Conservation (phyloP, 2,329 filamentous ascomycete genomes). For the Cucurbitaria berberidis region DNA sequence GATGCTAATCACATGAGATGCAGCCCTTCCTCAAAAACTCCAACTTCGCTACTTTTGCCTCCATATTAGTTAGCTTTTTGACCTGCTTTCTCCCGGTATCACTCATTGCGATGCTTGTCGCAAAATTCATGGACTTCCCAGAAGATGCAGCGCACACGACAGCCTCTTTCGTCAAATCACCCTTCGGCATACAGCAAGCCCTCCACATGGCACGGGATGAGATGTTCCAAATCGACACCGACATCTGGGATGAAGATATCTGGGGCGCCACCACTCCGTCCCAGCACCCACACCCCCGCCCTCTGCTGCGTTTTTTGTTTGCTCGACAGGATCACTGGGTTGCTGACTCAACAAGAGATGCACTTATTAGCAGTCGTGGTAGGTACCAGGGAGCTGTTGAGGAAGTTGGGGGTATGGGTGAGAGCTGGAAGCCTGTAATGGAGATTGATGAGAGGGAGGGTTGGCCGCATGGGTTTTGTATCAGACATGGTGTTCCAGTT, state of each 20-base stretch:
- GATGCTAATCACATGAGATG: conserved; percentile 10
- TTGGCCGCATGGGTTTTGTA: conserved; percentile 66
- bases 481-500: conserved; percentile 57
- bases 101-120: conserved; percentile 52
- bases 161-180: conserved; percentile 57
- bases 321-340: conserved; percentile 68
- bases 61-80: conserved; percentile 51
- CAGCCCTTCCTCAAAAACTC: conserved; percentile 36
- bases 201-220: conserved; percentile 65
- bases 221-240: conserved; percentile 61
- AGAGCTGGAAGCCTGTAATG: conserved; percentile 58
- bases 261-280: conserved; percentile 58
- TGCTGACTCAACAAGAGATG: conserved; percentile 62
- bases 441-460: conserved; percentile 61
- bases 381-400: conserved; percentile 20
- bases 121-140: conserved; percentile 51
- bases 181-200: conserved; percentile 60
- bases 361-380: conserved; percentile 52
- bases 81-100: conserved; percentile 50
- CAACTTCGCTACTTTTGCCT: conserved; percentile 32
- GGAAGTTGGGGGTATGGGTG: conserved; percentile 28
- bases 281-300: conserved; percentile 41
- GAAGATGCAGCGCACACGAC: conserved; percentile 56
- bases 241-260: conserved; percentile 64
- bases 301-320: conserved; percentile 64